Evolutionary conservation across 805 yeast species (phyloP).

Genomic region (Lachancea lanzarotensis): DNA sequence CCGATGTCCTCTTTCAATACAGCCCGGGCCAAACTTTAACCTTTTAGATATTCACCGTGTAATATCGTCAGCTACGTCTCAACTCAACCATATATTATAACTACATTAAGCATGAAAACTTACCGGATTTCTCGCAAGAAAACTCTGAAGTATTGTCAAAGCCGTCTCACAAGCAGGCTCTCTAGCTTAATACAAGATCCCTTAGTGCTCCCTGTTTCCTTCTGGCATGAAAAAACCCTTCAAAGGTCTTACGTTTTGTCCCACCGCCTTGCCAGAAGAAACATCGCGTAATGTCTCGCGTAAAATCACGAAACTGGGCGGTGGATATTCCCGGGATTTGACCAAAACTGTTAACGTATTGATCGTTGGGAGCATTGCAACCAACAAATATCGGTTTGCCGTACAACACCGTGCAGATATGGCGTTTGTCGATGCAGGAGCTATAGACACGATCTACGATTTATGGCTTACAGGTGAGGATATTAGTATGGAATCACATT

Average conservation of each 20-base stretch:
- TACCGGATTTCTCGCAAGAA: too few species aligned
- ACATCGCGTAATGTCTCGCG: constrained; percentile 39
- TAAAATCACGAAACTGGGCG: constrained; percentile 53
- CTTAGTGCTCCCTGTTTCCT: neutral
- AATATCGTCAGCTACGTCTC: too few species aligned
- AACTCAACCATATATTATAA: too few species aligned
- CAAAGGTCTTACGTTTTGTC: constrained; percentile 45
- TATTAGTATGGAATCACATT: constrained; percentile 7
- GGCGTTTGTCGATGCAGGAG: constrained; percentile 16
- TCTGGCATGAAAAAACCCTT: constrained; percentile 33
- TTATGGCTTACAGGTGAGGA: constrained; percentile 29
- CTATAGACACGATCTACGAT: constrained; percentile 22
- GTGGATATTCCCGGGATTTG: constrained; percentile 47
- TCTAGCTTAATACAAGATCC: neutral
- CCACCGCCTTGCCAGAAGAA: constrained; percentile 44
- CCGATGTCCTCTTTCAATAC: too few species aligned
- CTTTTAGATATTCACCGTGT: too few species aligned
- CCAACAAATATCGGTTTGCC: constrained; percentile 27
- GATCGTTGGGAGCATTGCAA: constrained; percentile 45
- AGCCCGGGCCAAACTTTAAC: too few species aligned
- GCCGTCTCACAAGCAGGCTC: too few species aligned
- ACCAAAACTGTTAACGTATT: constrained; percentile 55
- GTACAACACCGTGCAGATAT: constrained; percentile 26
- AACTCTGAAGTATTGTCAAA: too few species aligned
- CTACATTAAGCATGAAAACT: too few species aligned